Base-by-base conservation (phyloP, 2,329 filamentous ascomycete genomes). In the Pseudophaeomoniella oleicola region DNA sequence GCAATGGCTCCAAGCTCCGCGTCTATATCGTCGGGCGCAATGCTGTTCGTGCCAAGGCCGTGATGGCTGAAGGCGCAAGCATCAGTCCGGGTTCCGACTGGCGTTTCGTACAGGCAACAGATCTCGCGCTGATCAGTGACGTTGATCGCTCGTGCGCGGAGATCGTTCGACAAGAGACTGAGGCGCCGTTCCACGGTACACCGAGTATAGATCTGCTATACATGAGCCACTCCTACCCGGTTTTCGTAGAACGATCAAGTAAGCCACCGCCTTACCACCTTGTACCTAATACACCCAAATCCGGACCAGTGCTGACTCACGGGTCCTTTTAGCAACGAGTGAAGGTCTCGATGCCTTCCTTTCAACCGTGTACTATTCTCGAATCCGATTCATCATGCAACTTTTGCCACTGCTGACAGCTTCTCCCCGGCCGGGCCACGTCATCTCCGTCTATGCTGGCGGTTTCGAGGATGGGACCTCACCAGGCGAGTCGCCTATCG, bases 371-470 rank as follows among this genome's bases (percentile, higher is more conserved):
- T 56, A 51, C 42, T 56, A 51, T 36, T 57, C 53, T 3, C 47
- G 52, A 17, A 53, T 52, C 43, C 48, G 50, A 16, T 45, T 50
- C 40, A 41, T 49, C 14, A 41, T 44, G 4, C 41, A 46, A 11
- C 44, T 57, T 4, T 43, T 53, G 27, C 50, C 51, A 2, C 41
- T 54, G 3, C 48, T 56, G 5, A 37, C 44, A 11, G 19, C 19
- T 5, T 48, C 47, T 6, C 30, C 40, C 27, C n/a, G n/a, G n/a
- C 39, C 40, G 6, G 44, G 40, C 9, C 41, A 39, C 15, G 45
- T 56, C 15, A 47, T 57, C 10, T 59, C 57, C 16, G 47, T 59
- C 13, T 58, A 52, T 34, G 53, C 52, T 1, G 52, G 53, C 2
- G 44, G 43, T 12, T 35, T 46, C 38, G 46, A 47, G 14, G 42